Conservation (phyloP, 140 eudicot genomes). For the Senecio squalidus region DNA sequence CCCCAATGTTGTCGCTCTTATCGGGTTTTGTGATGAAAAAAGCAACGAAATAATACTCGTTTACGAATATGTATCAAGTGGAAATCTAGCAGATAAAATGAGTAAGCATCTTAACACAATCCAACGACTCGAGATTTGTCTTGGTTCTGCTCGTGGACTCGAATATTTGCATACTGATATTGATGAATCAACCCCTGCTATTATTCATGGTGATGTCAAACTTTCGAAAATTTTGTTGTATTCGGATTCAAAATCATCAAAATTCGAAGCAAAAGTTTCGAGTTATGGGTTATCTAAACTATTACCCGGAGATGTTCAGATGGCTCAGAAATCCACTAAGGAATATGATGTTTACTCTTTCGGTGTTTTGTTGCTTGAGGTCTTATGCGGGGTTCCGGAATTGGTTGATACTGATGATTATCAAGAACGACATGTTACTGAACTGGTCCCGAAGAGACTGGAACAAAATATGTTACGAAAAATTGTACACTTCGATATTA, state of each 20-base stretch:
- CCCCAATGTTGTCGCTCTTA: constrained; percentile 29
- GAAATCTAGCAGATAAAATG: constrained; percentile 29
- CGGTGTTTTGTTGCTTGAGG: constrained; percentile 38
- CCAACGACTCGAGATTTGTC: constrained; percentile 36
- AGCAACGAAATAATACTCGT: constrained; percentile 27
- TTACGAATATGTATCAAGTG: constrained; percentile 24
- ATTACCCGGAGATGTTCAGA: constrained; percentile 31
- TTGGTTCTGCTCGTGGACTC: constrained; percentile 38
- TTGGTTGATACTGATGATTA: constrained; percentile 37
- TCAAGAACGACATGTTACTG: constrained; percentile 29
- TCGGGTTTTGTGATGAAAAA: constrained; percentile 30
- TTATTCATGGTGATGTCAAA: constrained; percentile 24
- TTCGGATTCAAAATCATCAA: constrained; percentile 10
- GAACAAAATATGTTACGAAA: constrained; percentile 27
- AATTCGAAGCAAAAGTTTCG: constrained; percentile 30
- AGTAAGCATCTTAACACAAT: constrained; percentile 29
- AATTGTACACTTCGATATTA: constrained; percentile 29
- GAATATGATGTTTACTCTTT: constrained; percentile 27
- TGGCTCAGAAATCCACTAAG: constrained; percentile 12
- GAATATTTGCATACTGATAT: constrained; percentile 22
- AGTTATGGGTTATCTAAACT: constrained; percentile 30
- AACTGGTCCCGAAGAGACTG: constrained; percentile 32
- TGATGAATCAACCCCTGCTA: constrained; percentile 1
- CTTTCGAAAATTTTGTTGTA: constrained; percentile 28
- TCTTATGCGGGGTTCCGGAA: constrained; percentile 32